Evolutionary conservation across 495 filamentous ascomycete genomes (phyloP).

Genomic region (Hyaloscypha finlandica): DNA sequence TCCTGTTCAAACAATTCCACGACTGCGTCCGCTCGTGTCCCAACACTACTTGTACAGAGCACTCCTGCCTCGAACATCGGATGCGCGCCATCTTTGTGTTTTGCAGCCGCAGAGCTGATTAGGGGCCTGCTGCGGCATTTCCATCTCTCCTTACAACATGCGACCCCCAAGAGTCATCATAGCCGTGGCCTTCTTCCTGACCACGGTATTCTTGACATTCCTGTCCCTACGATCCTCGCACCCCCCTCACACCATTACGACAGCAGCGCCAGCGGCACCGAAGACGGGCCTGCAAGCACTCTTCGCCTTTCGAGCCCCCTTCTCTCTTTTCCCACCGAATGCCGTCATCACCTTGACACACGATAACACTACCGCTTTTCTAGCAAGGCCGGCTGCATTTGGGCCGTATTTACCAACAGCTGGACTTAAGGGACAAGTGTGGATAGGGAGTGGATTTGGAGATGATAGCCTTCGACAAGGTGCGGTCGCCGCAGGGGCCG

Average conservation of each 20-base stretch:
- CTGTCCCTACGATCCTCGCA: conserved; percentile 30
- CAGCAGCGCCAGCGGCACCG: conserved; percentile 3
- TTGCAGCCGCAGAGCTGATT: conserved; percentile 32
- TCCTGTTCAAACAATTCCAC: neutral
- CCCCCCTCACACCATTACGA: conserved; percentile 15
- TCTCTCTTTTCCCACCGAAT: conserved; percentile 87
- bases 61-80: conserved; percentile 15
- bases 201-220: conserved; percentile 29
- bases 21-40: neutral
- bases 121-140: conserved; percentile 27
- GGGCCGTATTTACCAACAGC: conserved; percentile 74
- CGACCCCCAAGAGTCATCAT: conserved; percentile 54
- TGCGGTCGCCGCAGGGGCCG: conserved; percentile 53
- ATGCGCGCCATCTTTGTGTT: conserved; percentile 21
- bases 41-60: neutral
- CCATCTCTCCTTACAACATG: conserved; percentile 42
- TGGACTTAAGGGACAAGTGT: conserved; percentile 81
- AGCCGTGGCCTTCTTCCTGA: conserved; percentile 30
- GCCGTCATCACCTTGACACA: conserved; percentile 95
- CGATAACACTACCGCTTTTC: conserved; percentile 96
- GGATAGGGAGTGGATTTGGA: conserved; percentile 88
- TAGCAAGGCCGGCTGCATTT: conserved; percentile 91
- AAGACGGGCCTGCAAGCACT: conserved; percentile 21
- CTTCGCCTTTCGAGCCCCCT: conserved; percentile 52
- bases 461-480: conserved; percentile 67